Conservation (phyloP, 1,139 yeast genomes). For the Hyphopichia buzzinii region DNA sequence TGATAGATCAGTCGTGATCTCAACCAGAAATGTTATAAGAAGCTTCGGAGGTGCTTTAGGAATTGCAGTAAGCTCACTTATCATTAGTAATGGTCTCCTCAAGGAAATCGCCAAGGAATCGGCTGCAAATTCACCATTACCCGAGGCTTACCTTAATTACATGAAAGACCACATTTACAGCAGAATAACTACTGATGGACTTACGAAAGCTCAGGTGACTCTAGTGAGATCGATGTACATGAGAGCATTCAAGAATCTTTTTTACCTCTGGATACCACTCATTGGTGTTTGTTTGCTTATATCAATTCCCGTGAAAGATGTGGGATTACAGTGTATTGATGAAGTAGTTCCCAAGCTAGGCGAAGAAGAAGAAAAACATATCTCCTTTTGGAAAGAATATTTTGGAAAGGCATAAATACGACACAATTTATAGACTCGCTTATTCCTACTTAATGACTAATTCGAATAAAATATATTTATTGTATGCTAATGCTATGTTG, state of each 20-base stretch:
- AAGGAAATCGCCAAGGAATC: slow-evolving; percentile 15
- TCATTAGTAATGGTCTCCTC: slow-evolving; percentile 39
- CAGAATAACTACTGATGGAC: slow-evolving; percentile 23
- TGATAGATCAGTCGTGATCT: slow-evolving; percentile 54
- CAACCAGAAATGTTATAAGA: slow-evolving; percentile 50
- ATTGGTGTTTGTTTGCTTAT: slow-evolving; percentile 37
- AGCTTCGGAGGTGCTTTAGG: slow-evolving; percentile 57
- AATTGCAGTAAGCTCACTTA: slow-evolving; percentile 42
- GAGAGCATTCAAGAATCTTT: slow-evolving; percentile 36
- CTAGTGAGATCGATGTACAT: slow-evolving; percentile 32
- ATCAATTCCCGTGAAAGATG: slow-evolving; percentile 36
- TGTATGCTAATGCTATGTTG: no score
- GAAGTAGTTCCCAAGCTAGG: slow-evolving; percentile 28
- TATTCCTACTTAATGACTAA: no score
- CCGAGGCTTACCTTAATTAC: slow-evolving; percentile 17
- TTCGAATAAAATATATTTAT: no score
- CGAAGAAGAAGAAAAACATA: slow-evolving; percentile 3
- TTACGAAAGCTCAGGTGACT: slow-evolving; percentile 21
- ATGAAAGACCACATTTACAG: slow-evolving; percentile 31
- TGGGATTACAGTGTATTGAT: slow-evolving; percentile 42
- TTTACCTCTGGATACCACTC: slow-evolving; percentile 42
- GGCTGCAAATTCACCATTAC: slow-evolving; percentile 8
- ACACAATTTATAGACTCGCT: no score
- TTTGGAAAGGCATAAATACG: no score
- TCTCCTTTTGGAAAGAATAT: neutral